Conservation (phyloP, 331 rosid genomes). For the Phaseolus coccineus region DNA sequence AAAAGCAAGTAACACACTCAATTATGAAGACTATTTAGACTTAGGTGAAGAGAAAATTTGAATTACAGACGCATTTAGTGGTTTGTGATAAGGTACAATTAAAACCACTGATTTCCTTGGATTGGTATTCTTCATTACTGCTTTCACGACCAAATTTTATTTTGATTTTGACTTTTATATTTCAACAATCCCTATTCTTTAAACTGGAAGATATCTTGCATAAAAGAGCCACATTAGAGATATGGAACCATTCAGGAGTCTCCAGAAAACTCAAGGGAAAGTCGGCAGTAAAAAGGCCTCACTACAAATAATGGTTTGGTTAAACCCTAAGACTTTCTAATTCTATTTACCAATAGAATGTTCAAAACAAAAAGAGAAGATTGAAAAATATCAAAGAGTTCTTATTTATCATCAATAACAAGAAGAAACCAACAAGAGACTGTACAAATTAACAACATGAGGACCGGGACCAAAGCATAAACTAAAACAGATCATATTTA, state of each 20-base stretch:
- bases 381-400: background rate
- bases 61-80: background rate
- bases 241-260: background rate
- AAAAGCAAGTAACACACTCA: slow-evolving; percentile 1
- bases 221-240: background rate
- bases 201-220: background rate
- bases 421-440: background rate
- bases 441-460: background rate
- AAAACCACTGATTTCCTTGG: background rate
- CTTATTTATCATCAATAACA: background rate
- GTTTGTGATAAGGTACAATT: background rate
- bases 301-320: background rate
- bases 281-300: background rate
- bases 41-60: background rate
- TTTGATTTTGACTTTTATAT: background rate
- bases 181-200: background rate
- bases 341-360: background rate
- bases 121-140: background rate
- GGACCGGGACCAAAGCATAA: background rate
- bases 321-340: background rate
- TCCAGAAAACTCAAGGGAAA: background rate
- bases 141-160: background rate
- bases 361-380: background rate
- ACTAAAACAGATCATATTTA: background rate
- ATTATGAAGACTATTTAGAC: background rate